Evolutionary conservation across 1,284 basidiomycete species (phyloP).

Genomic region (Apiotrichum laibachii): DNA sequence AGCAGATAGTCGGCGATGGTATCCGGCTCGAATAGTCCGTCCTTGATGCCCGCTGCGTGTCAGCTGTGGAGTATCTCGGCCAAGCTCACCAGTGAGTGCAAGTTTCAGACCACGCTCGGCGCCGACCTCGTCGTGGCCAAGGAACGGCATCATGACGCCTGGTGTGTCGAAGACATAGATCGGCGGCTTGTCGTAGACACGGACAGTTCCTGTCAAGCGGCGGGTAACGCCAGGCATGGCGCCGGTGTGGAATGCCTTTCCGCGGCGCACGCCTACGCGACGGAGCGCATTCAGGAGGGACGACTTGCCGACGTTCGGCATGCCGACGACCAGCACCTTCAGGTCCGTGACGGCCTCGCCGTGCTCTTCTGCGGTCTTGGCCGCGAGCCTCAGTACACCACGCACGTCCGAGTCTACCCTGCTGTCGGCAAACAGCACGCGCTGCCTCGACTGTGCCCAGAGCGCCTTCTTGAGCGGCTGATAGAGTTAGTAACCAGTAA

Average conservation of each 20-base stretch:
- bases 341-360: constrained; percentile 56
- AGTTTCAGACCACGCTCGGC: constrained; percentile 90
- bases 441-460: constrained; percentile 50
- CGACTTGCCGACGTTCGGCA: constrained; percentile 99
- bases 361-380: constrained; percentile 18
- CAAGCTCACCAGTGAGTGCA: constrained; percentile 73
- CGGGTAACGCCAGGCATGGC: constrained; percentile 85
- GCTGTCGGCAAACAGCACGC: constrained; percentile 57
- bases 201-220: constrained; percentile 75
- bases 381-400: constrained; percentile 51
- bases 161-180: constrained; percentile 96
- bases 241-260: constrained; percentile 83
- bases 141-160: constrained; percentile 93
- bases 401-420: constrained; percentile 53
- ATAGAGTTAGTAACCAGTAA: background rate
- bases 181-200: constrained; percentile 70
- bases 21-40: constrained; percentile 83
- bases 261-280: constrained; percentile 78
- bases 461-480: constrained; percentile 55
- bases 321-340: constrained; percentile 87
- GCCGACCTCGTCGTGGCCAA: constrained; percentile 78
- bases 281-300: constrained; percentile 89
- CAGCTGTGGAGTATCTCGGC: background rate
- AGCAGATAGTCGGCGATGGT: constrained; percentile 80
- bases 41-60: constrained; percentile 82